Base-by-base conservation (phyloP, 2,329 filamentous ascomycete species). In the Graphilbum sp. region DNA sequence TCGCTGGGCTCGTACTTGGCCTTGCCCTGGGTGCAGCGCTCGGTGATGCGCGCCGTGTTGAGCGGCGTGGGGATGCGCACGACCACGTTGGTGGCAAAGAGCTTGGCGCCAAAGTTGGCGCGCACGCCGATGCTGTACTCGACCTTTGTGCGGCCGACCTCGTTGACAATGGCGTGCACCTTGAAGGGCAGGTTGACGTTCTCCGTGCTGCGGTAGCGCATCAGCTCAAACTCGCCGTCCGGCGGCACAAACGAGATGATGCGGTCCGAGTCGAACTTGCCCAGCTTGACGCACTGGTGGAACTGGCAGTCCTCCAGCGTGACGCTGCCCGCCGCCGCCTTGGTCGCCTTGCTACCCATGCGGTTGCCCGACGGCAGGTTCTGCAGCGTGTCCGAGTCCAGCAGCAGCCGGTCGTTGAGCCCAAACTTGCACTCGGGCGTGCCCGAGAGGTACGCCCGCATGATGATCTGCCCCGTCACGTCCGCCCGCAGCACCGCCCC, bases 341-440 rank as follows among this genome's bases (percentile, higher is more conserved):
- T 88, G 30, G 90, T 95, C 23, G 87, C 85, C 58, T 94, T 95
- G 44, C 79, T 79, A 39, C 78, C 82, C 52, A 79, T 73, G 45
- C 75, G 68, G 51, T 90, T 90, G 5, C 85, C 85, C 41, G 75
- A 79, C 18, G 77, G 75, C 6, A 79, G 63, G 32, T 71, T 70
- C 48, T 72, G 58, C 34, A 82, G 60, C 37, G 74, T 71, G 53
- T 83, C 72, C 39, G 75, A 73, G 52, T 95, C 90, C n/a, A 98
- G 70, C 2, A 96, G 72, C 4, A 98, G 68, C 8, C 90, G 78
- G 58, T 98, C 90, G 57, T 98, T 98, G 32, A 98, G 76, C 7
- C 90, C 90, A 50, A 98, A 98, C 59, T 98, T 98, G 72, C 90
- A 98, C 61, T 98, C 90, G 9, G 90, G 90, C 1, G 87, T 98